These are phyloP conservation scores for Metarhizium robertsii DNA, from an alignment of 2,329 filamentous ascomycete genomes.

Conservation along the genomic window DNA sequence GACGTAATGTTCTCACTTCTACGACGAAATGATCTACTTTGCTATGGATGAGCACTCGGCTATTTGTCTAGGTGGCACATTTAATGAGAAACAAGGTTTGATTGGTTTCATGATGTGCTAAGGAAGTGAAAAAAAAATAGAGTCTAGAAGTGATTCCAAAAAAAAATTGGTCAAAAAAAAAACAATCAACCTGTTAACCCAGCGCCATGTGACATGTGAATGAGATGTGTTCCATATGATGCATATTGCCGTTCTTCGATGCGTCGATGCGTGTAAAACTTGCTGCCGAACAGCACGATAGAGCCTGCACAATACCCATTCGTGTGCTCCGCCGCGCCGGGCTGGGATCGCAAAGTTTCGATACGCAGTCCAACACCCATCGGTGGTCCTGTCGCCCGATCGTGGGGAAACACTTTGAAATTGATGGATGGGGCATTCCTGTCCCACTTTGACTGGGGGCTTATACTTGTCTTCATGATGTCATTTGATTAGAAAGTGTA, in stretches of 20 bases:
- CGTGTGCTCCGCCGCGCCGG: too few relatives aligned
- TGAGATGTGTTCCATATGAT: too few relatives aligned
- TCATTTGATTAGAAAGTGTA: neutral
- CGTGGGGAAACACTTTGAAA: neutral
- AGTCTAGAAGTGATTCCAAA: slow-evolving; percentile 34
- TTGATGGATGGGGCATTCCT: neutral
- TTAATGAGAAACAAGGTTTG: slow-evolving; percentile 28
- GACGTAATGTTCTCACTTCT: slow-evolving; percentile 31
- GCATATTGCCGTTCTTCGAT: too few relatives aligned
- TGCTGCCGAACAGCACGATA: too few relatives aligned
- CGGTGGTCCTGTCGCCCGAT: neutral
- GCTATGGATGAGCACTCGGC: slow-evolving; percentile 34
- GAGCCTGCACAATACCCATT: too few relatives aligned
- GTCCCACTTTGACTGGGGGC: neutral
- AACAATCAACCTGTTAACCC: neutral
- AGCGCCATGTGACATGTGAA: neutral
- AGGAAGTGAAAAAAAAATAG: slow-evolving; percentile 32
- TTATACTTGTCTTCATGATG: neutral
- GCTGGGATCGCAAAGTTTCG: too few relatives aligned
- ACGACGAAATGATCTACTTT: slow-evolving; percentile 35
- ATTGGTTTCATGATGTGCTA: slow-evolving; percentile 27
- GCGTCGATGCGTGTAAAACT: too few relatives aligned
- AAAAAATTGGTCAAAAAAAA: slow-evolving; percentile 2
- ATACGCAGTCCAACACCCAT: too few relatives aligned
- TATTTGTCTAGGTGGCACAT: slow-evolving; percentile 29